A percentile compares a stretch with the other conserved stretches of the same genome.
These are phyloP conservation scores for Gentiana straminea DNA, from an alignment of 257 asterid species.

Conservation along the genomic window DNA sequence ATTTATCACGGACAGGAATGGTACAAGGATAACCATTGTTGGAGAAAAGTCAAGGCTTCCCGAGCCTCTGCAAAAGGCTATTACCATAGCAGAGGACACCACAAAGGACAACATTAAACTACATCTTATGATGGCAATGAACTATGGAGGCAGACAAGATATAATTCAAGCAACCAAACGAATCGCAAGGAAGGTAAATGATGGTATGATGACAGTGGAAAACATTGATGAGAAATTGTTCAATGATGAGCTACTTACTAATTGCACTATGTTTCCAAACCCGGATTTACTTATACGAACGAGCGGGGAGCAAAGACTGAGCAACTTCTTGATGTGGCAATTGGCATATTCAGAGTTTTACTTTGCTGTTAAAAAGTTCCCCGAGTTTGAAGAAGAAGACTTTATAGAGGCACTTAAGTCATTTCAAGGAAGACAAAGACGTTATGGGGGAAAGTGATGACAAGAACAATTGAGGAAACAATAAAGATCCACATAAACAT, in stretches of 20 bases:
- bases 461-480: no score
- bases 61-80: constrained; percentile 19
- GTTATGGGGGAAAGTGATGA: no score
- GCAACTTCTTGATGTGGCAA: no score
- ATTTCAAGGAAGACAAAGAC: no score
- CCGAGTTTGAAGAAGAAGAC: no score
- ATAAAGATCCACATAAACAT: no score
- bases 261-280: no score
- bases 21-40: constrained; percentile 34
- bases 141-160: constrained; percentile 42
- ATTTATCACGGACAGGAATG: constrained; percentile 26
- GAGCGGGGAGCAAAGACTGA: no score
- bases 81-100: constrained; percentile 15
- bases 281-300: no score
- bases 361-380: no score
- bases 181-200: constrained; percentile 45
- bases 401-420: no score
- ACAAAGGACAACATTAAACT: constrained; percentile 33
- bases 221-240: constrained; percentile 29
- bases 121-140: constrained; percentile 45
- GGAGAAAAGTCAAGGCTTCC: constrained; percentile 51
- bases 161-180: constrained; percentile 35
- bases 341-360: no score
- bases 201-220: constrained; percentile 36
- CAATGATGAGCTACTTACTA: constrained; percentile 28